Percentiles rank a stretch among this genome's conserved stretches.
Conservation (phyloP, 1,284 basidiomycete genomes). For the Naganishia liquefaciens region DNA sequence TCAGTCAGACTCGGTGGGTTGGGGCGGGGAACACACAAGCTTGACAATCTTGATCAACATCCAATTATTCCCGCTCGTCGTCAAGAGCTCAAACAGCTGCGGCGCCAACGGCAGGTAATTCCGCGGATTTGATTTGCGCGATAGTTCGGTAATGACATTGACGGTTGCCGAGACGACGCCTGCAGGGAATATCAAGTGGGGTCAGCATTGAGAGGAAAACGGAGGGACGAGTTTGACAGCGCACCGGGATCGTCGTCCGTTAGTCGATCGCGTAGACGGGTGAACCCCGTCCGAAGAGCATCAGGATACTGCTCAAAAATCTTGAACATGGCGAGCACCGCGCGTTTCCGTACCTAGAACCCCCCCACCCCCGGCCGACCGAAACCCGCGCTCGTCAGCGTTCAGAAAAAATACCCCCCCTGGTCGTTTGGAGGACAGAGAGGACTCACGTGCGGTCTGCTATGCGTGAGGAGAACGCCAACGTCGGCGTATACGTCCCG, state of each 20-base stretch:
- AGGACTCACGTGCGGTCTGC: slow-evolving; percentile 62
- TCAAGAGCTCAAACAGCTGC: slow-evolving; percentile 90
- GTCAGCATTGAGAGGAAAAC: background rate
- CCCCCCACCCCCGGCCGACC: background rate
- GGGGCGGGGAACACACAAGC: slow-evolving; percentile 61
- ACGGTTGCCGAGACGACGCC: slow-evolving; percentile 90
- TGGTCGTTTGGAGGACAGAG: too few relatives aligned
- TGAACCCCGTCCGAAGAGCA: slow-evolving; percentile 65
- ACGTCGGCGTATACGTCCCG: slow-evolving; percentile 86
- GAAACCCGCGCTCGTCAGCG: background rate
- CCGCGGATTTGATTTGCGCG: slow-evolving; percentile 67
- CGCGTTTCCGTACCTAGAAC: slow-evolving; percentile 73
- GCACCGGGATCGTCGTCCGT: slow-evolving; percentile 79
- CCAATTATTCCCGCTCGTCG: slow-evolving; percentile 96
- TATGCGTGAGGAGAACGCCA: slow-evolving; percentile 85
- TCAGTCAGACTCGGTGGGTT: slow-evolving; percentile 20
- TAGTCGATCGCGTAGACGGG: slow-evolving; percentile 76
- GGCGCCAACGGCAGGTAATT: slow-evolving; percentile 85
- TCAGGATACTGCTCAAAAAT: slow-evolving; percentile 78
- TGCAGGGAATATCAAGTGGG: slow-evolving; percentile 44
- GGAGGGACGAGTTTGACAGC: slow-evolving; percentile 36
- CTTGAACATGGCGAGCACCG: slow-evolving; percentile 78
- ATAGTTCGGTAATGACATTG: slow-evolving; percentile 92
- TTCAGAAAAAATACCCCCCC: too few relatives aligned
- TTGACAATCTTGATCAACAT: slow-evolving; percentile 99